Evolutionary conservation across 2,329 filamentous ascomycete species (phyloP).

Genomic region (Pseudogymnoascus sp.): DNA sequence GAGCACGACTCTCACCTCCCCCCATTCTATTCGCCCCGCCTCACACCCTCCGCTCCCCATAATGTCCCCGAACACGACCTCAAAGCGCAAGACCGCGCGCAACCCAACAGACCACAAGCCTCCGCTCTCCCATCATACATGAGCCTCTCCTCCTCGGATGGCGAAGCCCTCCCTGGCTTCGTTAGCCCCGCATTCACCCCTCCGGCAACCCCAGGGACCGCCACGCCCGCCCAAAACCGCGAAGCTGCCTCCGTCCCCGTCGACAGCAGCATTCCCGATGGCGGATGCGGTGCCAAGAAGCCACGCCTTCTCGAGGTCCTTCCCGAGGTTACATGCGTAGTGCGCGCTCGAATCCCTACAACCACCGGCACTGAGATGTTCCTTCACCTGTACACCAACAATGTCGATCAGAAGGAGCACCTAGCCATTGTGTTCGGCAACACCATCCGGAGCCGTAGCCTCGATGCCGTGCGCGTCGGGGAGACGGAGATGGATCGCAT

Average conservation of each 20-base stretch:
- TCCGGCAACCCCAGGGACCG: conserved; percentile 52
- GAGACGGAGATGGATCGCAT: conserved; percentile 87
- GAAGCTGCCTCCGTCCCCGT: conserved; percentile 36
- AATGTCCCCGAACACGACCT: conserved; percentile 27
- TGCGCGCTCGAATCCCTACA: conserved; percentile 89
- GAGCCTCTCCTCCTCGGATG: conserved; percentile 9
- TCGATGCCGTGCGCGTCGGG: conserved; percentile 63
- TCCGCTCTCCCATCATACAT: conserved; percentile 10
- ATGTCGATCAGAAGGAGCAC: conserved; percentile 90
- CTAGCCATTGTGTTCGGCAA: conserved; percentile 93
- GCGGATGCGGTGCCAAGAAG: conserved; percentile 53
- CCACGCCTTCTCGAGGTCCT: conserved; percentile 67
- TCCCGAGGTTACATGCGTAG: conserved; percentile 84
- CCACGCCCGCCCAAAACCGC: conserved; percentile 38
- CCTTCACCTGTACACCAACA: conserved; percentile 87
- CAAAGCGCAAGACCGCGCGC: conserved; percentile 14
- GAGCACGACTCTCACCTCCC: conserved; percentile 23
- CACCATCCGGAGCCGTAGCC: conserved; percentile 63
- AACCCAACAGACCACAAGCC: conserved; percentile 1
- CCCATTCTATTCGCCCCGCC: conserved; percentile 28
- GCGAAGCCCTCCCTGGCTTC: conserved; percentile 34
- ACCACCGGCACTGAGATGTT: conserved; percentile 93
- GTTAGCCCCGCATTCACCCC: conserved; percentile 82
- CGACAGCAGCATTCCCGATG: conserved; percentile 44
- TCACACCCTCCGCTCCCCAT: conserved; percentile 26